Evolutionary conservation across 768 basidiomycete genomes (phyloP), one percentile per base, ranked within the genome.

Genomic region (Clitopilus passeckerianus): DNA sequence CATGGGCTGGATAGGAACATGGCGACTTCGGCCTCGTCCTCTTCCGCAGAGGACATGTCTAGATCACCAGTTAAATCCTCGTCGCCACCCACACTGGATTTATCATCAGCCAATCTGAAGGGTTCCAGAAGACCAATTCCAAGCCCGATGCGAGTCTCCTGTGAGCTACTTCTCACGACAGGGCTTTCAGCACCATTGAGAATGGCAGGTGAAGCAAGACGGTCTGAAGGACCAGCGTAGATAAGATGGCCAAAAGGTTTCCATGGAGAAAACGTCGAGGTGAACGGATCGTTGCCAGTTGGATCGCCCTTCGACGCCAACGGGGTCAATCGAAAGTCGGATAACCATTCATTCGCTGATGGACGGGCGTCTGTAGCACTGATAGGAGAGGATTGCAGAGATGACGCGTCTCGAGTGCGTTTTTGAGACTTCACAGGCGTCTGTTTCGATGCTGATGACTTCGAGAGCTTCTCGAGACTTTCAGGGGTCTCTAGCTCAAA

Each of bases 71-170:
- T 72, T 33, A 74, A 66, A 57, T 78, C 74, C 52, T 66, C 64
- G 64, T 76, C 73, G 57, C 67, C 67, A 53, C 55, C 64, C 44
- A 56, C 56, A 56, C 60, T 46, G 24, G 57, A 30, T 20, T 75
- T 70, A 52, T 73, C 76, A 30, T 75, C 73, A 34, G 80, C 74
- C 53, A 83, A 71, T 30, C 72, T 72, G 63, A 86, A 86, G 12
- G 86, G 81, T 56, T 80, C 83, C 64, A 86, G 73, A 41, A 86
- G 72, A 7, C 82, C 83, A 57, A 85, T 75, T 4, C 79, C 80
- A 46, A 84, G 68, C 15, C 80, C 79, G 30, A 75, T 71, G 4
- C 71, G 72, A 18, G 75, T 65, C 14, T 77, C 68, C 22, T 72
- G 61, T 12, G 67, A 62, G 15, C 70, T 68, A 59, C 70, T 78